Evolutionary conservation across 164 flowering plant species (phyloP).

Genomic region (Piper longum): DNA sequence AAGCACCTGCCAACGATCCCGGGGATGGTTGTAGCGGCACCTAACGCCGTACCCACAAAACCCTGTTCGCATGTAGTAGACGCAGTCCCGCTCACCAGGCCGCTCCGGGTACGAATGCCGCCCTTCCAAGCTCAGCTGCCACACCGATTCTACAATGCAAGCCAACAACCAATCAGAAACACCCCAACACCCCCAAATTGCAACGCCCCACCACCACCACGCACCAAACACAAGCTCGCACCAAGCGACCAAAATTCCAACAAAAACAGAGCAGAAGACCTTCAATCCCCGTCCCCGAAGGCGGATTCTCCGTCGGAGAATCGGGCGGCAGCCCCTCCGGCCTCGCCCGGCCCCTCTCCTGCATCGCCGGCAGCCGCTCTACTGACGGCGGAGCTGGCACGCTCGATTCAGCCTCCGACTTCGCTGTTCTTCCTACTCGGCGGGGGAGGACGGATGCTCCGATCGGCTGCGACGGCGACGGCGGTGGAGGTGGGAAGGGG

Average conservation of each 20-base stretch:
- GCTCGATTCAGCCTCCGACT: neutral
- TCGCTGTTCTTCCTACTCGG: neutral
- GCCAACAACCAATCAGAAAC: neutral
- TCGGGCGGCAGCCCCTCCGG: conserved; percentile 38
- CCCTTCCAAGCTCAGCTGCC: conserved; percentile 35
- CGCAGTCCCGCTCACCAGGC: too few species aligned
- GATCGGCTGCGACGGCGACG: neutral
- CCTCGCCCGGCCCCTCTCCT: conserved; percentile 8
- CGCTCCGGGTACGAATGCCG: conserved; percentile 19
- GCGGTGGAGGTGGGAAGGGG: neutral
- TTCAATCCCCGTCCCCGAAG: conserved; percentile 45
- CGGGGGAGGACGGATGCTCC: neutral
- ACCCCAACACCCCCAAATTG: neutral
- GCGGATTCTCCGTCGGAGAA: conserved; percentile 32
- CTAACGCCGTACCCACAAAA: too few species aligned
- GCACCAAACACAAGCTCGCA: conserved; percentile 11
- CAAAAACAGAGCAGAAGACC: conserved; percentile 24
- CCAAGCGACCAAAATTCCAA: neutral
- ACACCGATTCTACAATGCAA: conserved; percentile 42
- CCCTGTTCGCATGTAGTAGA: too few species aligned
- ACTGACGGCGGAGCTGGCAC: neutral
- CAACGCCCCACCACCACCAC: neutral
- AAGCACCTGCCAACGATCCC: too few species aligned
- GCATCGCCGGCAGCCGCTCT: neutral
- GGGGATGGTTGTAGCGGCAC: too few species aligned